phyloP scores from a whole-genome alignment of 1,284 basidiomycete species.

The Puccinia polysora region DNA sequence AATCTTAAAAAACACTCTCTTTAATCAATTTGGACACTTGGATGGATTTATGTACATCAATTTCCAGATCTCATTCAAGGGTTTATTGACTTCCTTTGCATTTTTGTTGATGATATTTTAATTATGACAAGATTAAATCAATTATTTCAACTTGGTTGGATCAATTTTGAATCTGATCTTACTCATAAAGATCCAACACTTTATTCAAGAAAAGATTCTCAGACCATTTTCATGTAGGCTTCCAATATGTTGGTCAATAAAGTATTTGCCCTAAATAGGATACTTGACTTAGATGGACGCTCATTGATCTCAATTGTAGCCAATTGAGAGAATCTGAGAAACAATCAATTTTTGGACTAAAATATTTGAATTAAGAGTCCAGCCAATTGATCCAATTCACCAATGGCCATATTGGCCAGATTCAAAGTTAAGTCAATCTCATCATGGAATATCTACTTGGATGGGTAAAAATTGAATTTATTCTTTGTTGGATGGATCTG shows the following conservation, averaged over 20 bases:
- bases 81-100: slow-evolving; percentile 7
- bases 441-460: too few species aligned
- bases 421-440: slow-evolving; percentile 54
- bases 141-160: slow-evolving; percentile 14
- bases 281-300: slow-evolving; percentile 21
- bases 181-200: slow-evolving; percentile 17
- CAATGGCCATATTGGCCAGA: slow-evolving; percentile 63
- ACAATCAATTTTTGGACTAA: slow-evolving; percentile 57
- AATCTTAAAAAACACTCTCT: slow-evolving; percentile 25
- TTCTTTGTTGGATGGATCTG: too few species aligned
- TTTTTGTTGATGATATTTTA: slow-evolving; percentile 24
- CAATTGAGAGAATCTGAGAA: slow-evolving; percentile 48
- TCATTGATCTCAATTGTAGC: slow-evolving; percentile 48
- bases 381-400: slow-evolving; percentile 49
- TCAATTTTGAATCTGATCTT: slow-evolving; percentile 37
- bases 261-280: slow-evolving; percentile 39
- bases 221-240: slow-evolving; percentile 38
- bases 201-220: slow-evolving; percentile 27
- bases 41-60: slow-evolving; percentile 39
- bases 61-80: slow-evolving; percentile 26
- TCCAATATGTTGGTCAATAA: slow-evolving; percentile 41
- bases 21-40: slow-evolving; percentile 20
- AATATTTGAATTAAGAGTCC: slow-evolving; percentile 60
- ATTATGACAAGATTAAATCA: slow-evolving; percentile 7
- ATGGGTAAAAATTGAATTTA: too few species aligned